Base-by-base conservation (phyloP, 2,329 filamentous ascomycete species). In the Fusarium sp. region DNA sequence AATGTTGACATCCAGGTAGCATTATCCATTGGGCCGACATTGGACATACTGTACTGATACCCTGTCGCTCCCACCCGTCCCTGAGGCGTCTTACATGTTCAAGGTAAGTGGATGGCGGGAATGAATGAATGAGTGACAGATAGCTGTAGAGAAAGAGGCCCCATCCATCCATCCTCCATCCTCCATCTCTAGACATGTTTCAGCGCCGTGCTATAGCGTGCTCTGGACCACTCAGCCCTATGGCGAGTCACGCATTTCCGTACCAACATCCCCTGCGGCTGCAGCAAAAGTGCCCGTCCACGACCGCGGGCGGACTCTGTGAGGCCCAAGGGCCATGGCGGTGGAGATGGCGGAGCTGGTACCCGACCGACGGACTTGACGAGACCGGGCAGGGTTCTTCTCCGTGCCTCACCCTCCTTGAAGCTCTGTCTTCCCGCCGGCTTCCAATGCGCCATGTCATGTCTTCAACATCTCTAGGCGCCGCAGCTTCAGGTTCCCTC, bases 211-310 rank as follows among this genome's bases (percentile, higher is more conserved):
- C 48, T 30, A 6, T n/a, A 30, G 25, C 10, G 48, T 52, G 16
- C 48, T 48, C 23, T 52, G 20, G n/a, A 14, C 61, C 27, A 20
- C 41, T 67, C 58, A 67, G 64, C 64, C 64, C 64, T 67, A 67
- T 39, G 57, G 50, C 50, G 39, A 57, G 48, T 52, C 39, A 39
- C 61, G 35, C 61, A 64, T 34, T 64, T n/a, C 23, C 48, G 34
- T 18, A 43, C 32, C 34, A 20, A 43, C 59, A 23, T 23, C 23
- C 41, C 37, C 57, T 27, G 23, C 10, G 20, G 30, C 27, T 50
- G 61, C 64, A 25, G 37, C 37, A 48, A 61, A 65, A 58, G 62
- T 65, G 30, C 32, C 62, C 35, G 59, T 18, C 59, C 20, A 27
- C 23, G 9, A 25, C 20, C 14, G 45, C 48, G 48, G 48, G 48